Evolutionary conservation across 352 stramenopile genomes (phyloP).

Genomic region (Pythium phragmiticola): DNA sequence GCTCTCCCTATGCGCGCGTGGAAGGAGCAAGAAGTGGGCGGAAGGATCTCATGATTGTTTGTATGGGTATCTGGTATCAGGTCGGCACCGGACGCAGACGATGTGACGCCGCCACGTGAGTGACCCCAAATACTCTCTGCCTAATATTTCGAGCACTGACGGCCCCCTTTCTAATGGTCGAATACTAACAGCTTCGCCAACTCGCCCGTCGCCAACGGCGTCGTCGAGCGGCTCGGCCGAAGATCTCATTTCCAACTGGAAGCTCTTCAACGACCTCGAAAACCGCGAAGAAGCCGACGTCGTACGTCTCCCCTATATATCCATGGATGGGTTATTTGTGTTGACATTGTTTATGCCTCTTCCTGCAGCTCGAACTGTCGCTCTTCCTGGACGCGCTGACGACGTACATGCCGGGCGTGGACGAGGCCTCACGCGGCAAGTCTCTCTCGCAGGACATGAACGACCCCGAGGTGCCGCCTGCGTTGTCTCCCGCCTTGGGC

Average conservation of each 20-base stretch:
- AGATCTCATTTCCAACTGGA: slow-evolving; percentile 79
- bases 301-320: slow-evolving; percentile 31
- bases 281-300: slow-evolving; percentile 83
- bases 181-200: slow-evolving; percentile 19
- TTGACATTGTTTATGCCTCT: neutral
- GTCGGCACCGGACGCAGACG: slow-evolving; percentile 3
- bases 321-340: neutral
- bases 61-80: neutral
- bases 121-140: neutral
- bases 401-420: slow-evolving; percentile 73
- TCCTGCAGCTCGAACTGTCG: slow-evolving; percentile 64
- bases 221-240: slow-evolving; percentile 30
- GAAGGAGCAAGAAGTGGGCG: neutral
- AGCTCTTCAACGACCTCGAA: slow-evolving; percentile 87
- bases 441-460: slow-evolving; percentile 26
- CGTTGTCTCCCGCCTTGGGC: slow-evolving; percentile 24
- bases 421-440: slow-evolving; percentile 29
- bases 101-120: slow-evolving; percentile 21
- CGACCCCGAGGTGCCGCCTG: slow-evolving; percentile 16
- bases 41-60: neutral
- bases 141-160: neutral
- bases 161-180: neutral
- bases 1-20: neutral
- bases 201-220: slow-evolving; percentile 19
- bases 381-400: slow-evolving; percentile 74